Evolutionary conservation across 1,139 yeast genomes (phyloP).

Genomic region (Yamadazyma trypodendri): DNA sequence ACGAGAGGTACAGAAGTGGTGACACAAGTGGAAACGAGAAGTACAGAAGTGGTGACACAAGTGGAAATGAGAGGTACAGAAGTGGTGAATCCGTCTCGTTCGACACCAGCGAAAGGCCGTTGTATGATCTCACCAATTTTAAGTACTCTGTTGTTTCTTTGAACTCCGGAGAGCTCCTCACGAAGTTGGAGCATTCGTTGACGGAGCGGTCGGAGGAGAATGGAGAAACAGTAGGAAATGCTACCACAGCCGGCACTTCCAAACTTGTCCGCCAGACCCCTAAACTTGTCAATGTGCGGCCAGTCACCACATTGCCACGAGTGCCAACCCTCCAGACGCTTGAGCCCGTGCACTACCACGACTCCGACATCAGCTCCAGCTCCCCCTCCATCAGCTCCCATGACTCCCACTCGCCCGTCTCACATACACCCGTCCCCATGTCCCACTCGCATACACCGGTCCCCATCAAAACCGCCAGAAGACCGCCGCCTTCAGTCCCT

Average conservation of each 20-base stretch:
- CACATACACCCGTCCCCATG: neutral
- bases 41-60: neutral
- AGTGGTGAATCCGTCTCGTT: neutral
- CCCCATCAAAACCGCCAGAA: conserved; percentile 7
- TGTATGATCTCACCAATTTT: conserved; percentile 5
- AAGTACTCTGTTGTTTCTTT: conserved; percentile 10
- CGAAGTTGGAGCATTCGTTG: conserved; percentile 23
- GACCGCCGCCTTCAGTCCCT: conserved; percentile 18
- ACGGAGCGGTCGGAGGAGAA: conserved; percentile 13
- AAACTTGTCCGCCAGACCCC: neutral
- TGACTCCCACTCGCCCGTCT: neutral
- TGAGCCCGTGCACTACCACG: conserved; percentile 17
- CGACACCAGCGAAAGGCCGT: conserved; percentile 9
- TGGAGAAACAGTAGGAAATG: conserved; percentile 9
- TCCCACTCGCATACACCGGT: neutral
- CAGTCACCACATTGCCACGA: neutral
- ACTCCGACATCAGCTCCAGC: conserved; percentile 17
- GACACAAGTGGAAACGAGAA: neutral
- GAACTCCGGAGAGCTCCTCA: conserved; percentile 36
- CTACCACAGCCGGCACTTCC: too few relatives aligned
- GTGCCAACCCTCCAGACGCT: conserved; percentile 7
- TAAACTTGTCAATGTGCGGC: neutral
- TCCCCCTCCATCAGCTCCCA: too few relatives aligned
- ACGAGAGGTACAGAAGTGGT: neutral
- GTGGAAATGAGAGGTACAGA: too few relatives aligned